phyloP scores from a whole-genome alignment of 441 rosid genomes.

The Adansonia grandidieri region DNA sequence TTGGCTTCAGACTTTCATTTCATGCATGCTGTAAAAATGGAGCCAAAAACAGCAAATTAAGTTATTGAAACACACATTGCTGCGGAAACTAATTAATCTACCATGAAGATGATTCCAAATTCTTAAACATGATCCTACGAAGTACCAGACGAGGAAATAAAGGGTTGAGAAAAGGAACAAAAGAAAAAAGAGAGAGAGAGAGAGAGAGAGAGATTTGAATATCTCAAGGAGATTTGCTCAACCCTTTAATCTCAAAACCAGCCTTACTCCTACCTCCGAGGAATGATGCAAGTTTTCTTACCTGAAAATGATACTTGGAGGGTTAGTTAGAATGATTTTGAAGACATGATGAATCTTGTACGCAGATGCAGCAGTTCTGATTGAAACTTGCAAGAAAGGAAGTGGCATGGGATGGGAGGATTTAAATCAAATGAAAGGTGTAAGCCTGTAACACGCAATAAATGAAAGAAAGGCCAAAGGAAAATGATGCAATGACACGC shows the following conservation, averaged over 20 bases:
- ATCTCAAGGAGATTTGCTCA: neutral
- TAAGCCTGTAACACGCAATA: neutral
- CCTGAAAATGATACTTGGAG: neutral
- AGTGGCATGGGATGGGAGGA: neutral
- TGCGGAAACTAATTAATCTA: neutral
- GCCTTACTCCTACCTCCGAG: neutral
- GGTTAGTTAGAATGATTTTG: neutral
- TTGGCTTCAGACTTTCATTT: neutral
- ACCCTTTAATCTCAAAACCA: neutral
- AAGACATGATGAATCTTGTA: neutral
- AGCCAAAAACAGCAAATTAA: neutral
- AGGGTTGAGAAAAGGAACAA: neutral
- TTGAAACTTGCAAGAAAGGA: neutral
- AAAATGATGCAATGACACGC: conserved; percentile 23
- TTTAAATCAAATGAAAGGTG: neutral
- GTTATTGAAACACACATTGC: neutral
- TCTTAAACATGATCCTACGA: neutral
- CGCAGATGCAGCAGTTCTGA: neutral
- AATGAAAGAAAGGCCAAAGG: neutral
- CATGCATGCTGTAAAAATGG: neutral
- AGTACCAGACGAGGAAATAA: neutral
- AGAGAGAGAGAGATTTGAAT: neutral
- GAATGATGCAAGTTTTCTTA: neutral
- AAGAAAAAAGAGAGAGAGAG: neutral
- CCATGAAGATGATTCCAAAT: neutral